Base-by-base conservation (phyloP, 2,329 filamentous ascomycete genomes). In the Diaporthe citrichinensis region DNA sequence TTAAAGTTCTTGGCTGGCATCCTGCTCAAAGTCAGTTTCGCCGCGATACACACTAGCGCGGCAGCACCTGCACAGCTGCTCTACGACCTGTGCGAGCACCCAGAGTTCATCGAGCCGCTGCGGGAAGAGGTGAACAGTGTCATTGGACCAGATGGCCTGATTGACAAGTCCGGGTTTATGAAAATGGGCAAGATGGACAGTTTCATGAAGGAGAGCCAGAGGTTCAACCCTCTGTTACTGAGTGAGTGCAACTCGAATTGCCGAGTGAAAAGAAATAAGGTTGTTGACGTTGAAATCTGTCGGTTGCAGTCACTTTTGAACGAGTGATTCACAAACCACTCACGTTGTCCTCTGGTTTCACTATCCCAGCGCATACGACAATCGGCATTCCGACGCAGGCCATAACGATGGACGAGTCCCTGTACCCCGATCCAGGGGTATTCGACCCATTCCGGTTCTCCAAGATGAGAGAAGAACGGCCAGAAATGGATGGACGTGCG, bases 271-370 rank as follows among this genome's bases (percentile, higher is more conserved):
- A 67, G 39, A 17, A 31, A 23, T 14, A n/a, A 68, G 23, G 2
- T 12, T 9, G 23, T 49, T 69, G 49, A 69, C 46, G 31, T 23
- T 36, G 41, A 2, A 41, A 36, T 1, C 15, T 12, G n/a, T 25
- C 44, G 55, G 36, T 36, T 8, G 20, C 44, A 84, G 84, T 83
- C 1, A 85, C 88, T 2, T 90, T 90, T 80, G 80, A 81, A 36
- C 87, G 89, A 74, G 88, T 87, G 76, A 87, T 89, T 12, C 81
- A 88, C 44, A 84, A 86, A 76, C 84, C 86, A 3, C 85, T 91
- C 78, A 86, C 85, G 2, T 86, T 90, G 1, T 89, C 88, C 65
- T 89, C 89, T 79, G 90, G 90, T n/a, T 87, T 90, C 65, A 84
- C 85, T 31, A 83, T 88, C 15, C 86, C 87, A 0, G 81, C 83